Evolutionary conservation across 2,329 filamentous ascomycete genomes (phyloP), one percentile per base, ranked within the genome.

Genomic region (Trichoderma asperellum): DNA sequence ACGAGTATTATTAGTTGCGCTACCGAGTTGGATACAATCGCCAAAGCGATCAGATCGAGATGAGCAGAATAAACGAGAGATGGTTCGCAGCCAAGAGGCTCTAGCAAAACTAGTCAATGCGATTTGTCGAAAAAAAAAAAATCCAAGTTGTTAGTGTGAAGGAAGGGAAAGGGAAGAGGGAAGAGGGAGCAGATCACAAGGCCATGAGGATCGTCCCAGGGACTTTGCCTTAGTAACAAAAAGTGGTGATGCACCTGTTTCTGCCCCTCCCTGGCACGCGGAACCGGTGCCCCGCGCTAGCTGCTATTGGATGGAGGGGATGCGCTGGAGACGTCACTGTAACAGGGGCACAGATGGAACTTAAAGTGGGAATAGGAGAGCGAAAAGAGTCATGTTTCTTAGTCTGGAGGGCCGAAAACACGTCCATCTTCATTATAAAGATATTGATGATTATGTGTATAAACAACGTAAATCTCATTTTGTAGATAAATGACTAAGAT

Each of bases 251-350:
- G 55, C 29, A 12, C 16, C 60, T 40, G 61, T 34, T 64, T 8
- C 47, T 64, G 62, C 62, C 63, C 63, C 53, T 66, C 52, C 21
- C 29, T 57, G 14, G 14, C 34, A 11, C 21, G 43, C 21, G 61
- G 40, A 61, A 61, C 27, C 59, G 16, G 35, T 52, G 61, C 61
- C 61, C 61, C 61, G 61, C 61, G 55, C 61, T 64, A 64, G 61
- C 61, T 64, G 61, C 61, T 64, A 43, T 56, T 59, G 57, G 57
- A 56, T 40, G 34, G 40, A n/a, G 55, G 64, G 32, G 40, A 67
- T 52, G 27, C 40, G 55, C 40, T 59, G 55, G 55, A 67, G 64
- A 67, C 64, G 64, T 67, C 64, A 67, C 64, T 67, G 29, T 24
- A 67, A 67, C 64, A 59, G 55, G 64, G 64, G 32, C 14, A 34